Evolutionary conservation across 495 filamentous ascomycete species (phyloP).

Genomic region (Glutinoglossum americanum): DNA sequence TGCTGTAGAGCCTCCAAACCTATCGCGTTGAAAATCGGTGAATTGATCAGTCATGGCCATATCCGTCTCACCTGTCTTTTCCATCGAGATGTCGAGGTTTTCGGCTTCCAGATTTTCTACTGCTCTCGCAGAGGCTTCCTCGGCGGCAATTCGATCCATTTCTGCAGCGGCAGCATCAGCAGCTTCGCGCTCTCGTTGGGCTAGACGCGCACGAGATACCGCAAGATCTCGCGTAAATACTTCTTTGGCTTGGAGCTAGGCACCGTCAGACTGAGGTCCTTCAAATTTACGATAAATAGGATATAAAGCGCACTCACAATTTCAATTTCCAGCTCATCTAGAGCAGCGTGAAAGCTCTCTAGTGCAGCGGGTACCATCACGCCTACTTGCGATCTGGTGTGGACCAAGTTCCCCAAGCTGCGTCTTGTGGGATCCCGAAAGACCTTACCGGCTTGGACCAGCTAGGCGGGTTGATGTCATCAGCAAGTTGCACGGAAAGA

Average conservation of each 20-base stretch:
- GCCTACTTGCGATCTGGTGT: neutral
- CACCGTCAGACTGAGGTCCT: neutral
- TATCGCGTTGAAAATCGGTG: neutral
- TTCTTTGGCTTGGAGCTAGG: slow-evolving; percentile 5
- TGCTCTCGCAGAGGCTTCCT: neutral
- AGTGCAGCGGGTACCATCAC: slow-evolving; percentile 1
- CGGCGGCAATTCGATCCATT: neutral
- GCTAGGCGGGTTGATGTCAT: neutral
- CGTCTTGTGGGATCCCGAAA: slow-evolving; percentile 4
- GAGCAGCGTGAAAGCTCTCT: slow-evolving; percentile 1
- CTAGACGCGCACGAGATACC: neutral
- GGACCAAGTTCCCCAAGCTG: neutral
- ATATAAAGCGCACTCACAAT: neutral
- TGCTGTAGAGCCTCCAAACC: neutral
- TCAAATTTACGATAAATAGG: neutral
- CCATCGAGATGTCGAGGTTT: neutral
- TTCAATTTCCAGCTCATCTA: slow-evolving; percentile 6
- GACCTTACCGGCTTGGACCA: slow-evolving; percentile 4
- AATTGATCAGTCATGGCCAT: neutral
- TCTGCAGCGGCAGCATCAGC: neutral
- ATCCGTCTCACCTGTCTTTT: neutral
- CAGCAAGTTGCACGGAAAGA: neutral
- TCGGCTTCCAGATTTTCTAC: neutral
- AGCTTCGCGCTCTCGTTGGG: slow-evolving; percentile 1
- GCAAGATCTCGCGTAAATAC: slow-evolving; percentile 2